phyloP scores from a whole-genome alignment of 1,284 basidiomycete genomes.

The Cryptococcus neoformans region DNA sequence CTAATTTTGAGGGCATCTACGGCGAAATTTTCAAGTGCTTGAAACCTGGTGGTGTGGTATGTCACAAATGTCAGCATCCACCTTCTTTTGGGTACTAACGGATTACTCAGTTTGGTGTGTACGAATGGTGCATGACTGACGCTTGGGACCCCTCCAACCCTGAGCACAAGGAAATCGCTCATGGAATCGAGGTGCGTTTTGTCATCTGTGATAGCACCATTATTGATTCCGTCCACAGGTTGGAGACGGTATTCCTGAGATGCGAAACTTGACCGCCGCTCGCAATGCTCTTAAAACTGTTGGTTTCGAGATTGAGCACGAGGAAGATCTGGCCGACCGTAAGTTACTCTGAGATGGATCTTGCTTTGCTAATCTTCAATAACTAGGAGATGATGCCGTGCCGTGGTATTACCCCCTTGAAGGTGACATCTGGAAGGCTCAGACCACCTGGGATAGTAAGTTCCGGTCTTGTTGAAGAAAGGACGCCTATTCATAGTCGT shows the following conservation, averaged over 20 bases:
- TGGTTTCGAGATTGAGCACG: constrained; percentile 85
- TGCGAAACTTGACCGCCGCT: constrained; percentile 74
- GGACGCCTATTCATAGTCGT: constrained; percentile 2
- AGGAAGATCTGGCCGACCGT: constrained; percentile 92
- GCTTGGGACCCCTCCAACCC: constrained; percentile 83
- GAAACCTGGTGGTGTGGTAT: constrained; percentile 91
- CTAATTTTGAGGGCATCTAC: constrained; percentile 93
- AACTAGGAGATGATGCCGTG: constrained; percentile 58
- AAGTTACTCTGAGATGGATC: constrained; percentile 17
- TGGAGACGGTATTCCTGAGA: constrained; percentile 96
- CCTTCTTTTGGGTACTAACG: not conserved
- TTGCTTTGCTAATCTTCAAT: constrained; percentile 4
- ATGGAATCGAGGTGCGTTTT: constrained; percentile 63
- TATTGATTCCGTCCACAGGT: constrained; percentile 50
- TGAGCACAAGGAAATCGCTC: constrained; percentile 85
- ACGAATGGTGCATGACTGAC: constrained; percentile 99
- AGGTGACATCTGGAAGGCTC: constrained; percentile 86
- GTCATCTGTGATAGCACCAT: constrained; percentile 18
- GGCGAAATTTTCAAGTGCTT: constrained; percentile 90
- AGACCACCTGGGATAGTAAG: constrained; percentile 83
- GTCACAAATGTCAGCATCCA: constrained; percentile 44
- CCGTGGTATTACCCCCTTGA: constrained; percentile 98
- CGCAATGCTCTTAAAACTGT: constrained; percentile 77
- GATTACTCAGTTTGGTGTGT: constrained; percentile 78
- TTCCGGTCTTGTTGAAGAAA: not conserved